These are phyloP conservation scores for Chaetomium fimeti DNA, from an alignment of 495 filamentous ascomycete genomes.

Conservation along the genomic window DNA sequence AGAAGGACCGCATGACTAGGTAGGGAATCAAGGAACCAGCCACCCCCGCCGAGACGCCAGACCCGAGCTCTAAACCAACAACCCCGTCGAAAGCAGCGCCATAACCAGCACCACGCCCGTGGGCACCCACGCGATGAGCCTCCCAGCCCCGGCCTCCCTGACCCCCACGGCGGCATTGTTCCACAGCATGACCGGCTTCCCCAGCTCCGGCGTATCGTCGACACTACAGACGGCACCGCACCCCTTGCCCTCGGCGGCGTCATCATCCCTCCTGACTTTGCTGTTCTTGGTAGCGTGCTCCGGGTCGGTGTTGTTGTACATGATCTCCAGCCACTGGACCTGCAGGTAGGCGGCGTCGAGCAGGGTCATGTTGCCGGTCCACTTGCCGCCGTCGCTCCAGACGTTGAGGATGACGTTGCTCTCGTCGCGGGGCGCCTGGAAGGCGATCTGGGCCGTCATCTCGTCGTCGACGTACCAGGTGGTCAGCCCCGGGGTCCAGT, in stretches of 20 bases:
- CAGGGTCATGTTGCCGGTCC: constrained; percentile 69
- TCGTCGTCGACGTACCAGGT: constrained; percentile 66
- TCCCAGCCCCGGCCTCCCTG: constrained; percentile 5
- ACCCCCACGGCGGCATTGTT: constrained; percentile 38
- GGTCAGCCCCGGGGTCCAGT: constrained; percentile 63
- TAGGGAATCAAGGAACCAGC: neutral
- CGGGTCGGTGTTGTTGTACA: constrained; percentile 57
- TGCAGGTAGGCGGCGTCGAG: constrained; percentile 61
- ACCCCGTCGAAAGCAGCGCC: constrained; percentile 5
- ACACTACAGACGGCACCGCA: constrained; percentile 52
- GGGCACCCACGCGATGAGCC: constrained; percentile 11
- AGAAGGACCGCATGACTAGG: neutral
- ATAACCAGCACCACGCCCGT: neutral
- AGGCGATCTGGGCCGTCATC: constrained; percentile 57
- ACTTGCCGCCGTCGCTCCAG: constrained; percentile 72
- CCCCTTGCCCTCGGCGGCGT: neutral
- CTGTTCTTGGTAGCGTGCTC: neutral
- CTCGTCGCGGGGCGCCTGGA: constrained; percentile 59
- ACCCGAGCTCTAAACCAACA: neutral
- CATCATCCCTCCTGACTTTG: neutral
- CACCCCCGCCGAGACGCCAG: neutral
- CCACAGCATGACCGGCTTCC: constrained; percentile 46
- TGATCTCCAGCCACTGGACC: constrained; percentile 72
- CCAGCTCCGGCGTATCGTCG: constrained; percentile 44
- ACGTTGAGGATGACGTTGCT: constrained; percentile 66